A percentile compares a stretch with the other conserved stretches of the same genome.
Conservation (phyloP, 306 rosid genomes). For the Inga leiocalycina region DNA sequence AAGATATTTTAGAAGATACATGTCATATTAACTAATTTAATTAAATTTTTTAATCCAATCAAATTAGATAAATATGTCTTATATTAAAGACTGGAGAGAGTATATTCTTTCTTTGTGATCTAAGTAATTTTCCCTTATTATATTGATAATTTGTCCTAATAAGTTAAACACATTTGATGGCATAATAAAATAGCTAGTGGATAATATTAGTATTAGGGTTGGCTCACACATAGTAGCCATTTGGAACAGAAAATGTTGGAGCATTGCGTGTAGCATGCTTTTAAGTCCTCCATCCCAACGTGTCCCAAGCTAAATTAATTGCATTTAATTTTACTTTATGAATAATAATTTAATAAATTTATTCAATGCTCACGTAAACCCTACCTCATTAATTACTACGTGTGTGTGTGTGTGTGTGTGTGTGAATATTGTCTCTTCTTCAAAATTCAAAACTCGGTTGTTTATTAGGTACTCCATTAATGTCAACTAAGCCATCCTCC, state of each 20-base stretch:
- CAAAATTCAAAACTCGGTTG: background rate
- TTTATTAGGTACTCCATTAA: constrained; percentile 27
- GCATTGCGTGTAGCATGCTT: constrained; percentile 45
- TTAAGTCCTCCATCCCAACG: constrained; percentile 16
- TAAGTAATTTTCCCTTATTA: no score
- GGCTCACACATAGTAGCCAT: background rate
- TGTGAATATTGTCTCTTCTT: background rate
- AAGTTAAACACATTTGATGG: no score
- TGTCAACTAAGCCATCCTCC: constrained; percentile 32
- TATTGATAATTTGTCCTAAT: no score
- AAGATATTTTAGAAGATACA: no score
- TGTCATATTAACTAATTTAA: no score
- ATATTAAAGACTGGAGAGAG: no score
- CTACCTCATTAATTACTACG: background rate
- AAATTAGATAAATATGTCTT: no score
- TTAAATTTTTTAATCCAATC: no score
- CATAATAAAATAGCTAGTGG: background rate
- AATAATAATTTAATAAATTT: background rate
- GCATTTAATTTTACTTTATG: background rate
- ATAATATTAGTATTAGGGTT: background rate
- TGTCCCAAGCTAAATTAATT: constrained; percentile 3
- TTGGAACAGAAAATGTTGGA: background rate
- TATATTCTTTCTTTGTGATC: no score
- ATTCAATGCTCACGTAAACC: constrained; percentile 28
- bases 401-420: background rate